Evolutionary conservation across 169 alveolate species (phyloP).

Genomic region (Eimeria acervulina): DNA sequence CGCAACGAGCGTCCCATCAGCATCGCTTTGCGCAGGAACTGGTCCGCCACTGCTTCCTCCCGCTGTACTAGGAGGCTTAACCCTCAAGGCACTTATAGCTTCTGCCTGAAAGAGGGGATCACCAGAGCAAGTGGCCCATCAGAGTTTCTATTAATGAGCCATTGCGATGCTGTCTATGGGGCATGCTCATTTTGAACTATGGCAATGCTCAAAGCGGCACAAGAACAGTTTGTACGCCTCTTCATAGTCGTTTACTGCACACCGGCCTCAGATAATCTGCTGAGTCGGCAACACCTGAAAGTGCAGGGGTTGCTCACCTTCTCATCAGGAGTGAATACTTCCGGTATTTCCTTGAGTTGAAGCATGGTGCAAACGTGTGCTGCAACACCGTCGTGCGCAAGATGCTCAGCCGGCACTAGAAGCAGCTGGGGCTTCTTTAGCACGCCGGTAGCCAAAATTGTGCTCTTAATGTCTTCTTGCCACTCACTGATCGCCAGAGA

Average conservation of each 20-base stretch:
- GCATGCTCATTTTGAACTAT: not conserved
- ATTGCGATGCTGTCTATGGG: not conserved
- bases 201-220: not conserved
- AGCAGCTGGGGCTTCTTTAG: slow-evolving; percentile 96
- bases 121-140: not conserved
- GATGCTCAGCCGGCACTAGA: slow-evolving; percentile 78
- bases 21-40: not conserved
- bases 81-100: slow-evolving; percentile 46
- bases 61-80: not conserved
- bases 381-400: slow-evolving; percentile 94
- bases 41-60: not conserved
- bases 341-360: slow-evolving; percentile 96
- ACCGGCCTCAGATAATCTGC: not conserved
- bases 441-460: slow-evolving; percentile 94
- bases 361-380: slow-evolving; percentile 95
- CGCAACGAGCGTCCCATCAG: not conserved
- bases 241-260: not conserved
- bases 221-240: not conserved
- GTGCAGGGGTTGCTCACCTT: slow-evolving; percentile 74
- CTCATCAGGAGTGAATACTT: slow-evolving; percentile 94
- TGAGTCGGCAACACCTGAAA: not conserved
- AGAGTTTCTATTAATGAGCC: not conserved
- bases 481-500: slow-evolving; percentile 89
- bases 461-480: slow-evolving; percentile 95
- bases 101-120: slow-evolving; percentile 53